Evolutionary conservation across 2,329 filamentous ascomycete species (phyloP), one percentile per base, ranked within the genome.

Genomic region (Blumeriella jaapii): DNA sequence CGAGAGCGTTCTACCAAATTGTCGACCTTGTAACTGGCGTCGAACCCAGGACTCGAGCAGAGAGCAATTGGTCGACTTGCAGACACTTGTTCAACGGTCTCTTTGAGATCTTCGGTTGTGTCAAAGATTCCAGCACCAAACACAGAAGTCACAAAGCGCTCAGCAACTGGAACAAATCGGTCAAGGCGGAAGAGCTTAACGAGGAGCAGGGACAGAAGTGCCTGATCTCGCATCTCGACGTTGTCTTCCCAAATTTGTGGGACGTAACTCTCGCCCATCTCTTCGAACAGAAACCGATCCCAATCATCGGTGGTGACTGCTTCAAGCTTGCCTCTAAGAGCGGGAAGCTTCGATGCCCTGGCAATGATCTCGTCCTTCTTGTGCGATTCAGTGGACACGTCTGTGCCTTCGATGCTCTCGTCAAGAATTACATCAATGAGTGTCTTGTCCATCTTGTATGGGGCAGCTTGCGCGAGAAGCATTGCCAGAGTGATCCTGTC

Each of bases 11-110:
- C 84, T 18, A 96, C 93, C 35, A 98, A 69, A 42, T 79, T 85
- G 59, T 98, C 91, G 41, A 98, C 91, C 67, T 98, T 98, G 75
- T 96, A 98, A 57, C 85, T 94, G 35, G 93, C 93, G 60, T 98
- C 91, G 57, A 98, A 98, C 23, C 91, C 91, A 41, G 89, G 86
- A 53, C 82, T 95, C 5, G 91, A 98, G 52, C 89, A 89, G 22
- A 98, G 71, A 3, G 91, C 82, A 48, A 98, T 82, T 7, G 91
- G 91, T 2, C 84, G 78, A 19, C 77, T 83, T 18, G 89, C 78
- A 5, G 78, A 79, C 34, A 94, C 85, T 59, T 93, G 80, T 33
- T 78, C 72, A 38, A 93, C 82, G 12, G 91, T 89, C 40, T 82
- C 75, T 55, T 80, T 78, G 29, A 98, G 71, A 55, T 96, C 87